A percentile compares a stretch with the other conserved stretches of the same genome.
These are phyloP conservation scores for Debaryomyces sp. DNA, from an alignment of 1,139 yeast genomes.

Conservation along the genomic window DNA sequence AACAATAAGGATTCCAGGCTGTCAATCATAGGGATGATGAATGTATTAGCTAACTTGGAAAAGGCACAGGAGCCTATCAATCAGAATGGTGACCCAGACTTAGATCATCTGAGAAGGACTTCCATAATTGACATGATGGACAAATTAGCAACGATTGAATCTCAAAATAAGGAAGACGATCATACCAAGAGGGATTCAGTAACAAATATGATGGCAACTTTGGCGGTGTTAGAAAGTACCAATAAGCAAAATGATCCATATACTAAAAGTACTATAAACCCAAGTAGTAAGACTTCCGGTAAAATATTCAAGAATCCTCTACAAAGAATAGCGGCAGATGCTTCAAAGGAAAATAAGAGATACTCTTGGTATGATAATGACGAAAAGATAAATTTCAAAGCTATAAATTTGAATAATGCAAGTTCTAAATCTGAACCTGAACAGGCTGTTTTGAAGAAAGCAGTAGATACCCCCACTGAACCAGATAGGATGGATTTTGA, in stretches of 20 bases:
- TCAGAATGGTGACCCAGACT: too few species aligned
- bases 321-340: not conserved
- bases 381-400: slow-evolving; percentile 24
- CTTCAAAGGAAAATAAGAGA: slow-evolving; percentile 14
- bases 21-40: slow-evolving; percentile 31
- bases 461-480: not conserved
- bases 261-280: not conserved
- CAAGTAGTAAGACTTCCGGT: not conserved
- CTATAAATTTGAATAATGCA: slow-evolving; percentile 10
- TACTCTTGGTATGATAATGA: slow-evolving; percentile 45
- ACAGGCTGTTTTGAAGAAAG: not conserved
- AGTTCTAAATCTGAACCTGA: slow-evolving; percentile 10
- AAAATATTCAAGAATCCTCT: not conserved
- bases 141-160: slow-evolving; percentile 21
- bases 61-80: not conserved
- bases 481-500: slow-evolving; percentile 11
- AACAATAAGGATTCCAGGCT: not conserved
- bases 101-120: slow-evolving; percentile 20
- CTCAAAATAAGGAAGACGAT: not conserved
- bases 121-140: slow-evolving; percentile 31
- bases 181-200: slow-evolving; percentile 25
- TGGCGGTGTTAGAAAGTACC: slow-evolving; percentile 8
- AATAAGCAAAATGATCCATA: not conserved
- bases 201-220: slow-evolving; percentile 25
- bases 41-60: slow-evolving; percentile 21